Evolutionary conservation across 2,329 filamentous ascomycete species (phyloP), one percentile per base, ranked within the genome.

Genomic region (Cordyceps sp.): DNA sequence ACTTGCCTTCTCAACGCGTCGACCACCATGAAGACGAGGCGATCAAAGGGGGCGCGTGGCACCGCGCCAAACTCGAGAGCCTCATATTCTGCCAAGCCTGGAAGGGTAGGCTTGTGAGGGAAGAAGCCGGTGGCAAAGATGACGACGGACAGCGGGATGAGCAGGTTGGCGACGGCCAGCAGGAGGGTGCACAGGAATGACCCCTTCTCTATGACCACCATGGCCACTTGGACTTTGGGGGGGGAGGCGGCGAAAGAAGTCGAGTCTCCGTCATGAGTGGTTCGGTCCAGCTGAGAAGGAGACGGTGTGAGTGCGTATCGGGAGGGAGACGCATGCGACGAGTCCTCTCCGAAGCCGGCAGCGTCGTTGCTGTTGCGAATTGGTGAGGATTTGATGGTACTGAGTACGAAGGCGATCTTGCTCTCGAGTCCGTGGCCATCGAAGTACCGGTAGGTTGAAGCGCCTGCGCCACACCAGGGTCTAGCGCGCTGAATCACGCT

Each of bases 11-110:
- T 70, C 52, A 98, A 56, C 17, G 90, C 88, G 67, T 98, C 90
- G 19, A 98, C 80, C 6, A 98, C 85, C 88, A 98, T 96, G 53
- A 98, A 94, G 33, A 98, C 65, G 33, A 96, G 63, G 46, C 78
- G 85, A 54, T 96, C 75, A 53, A 98, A 98, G 0, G 79, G 74
- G 22, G 81, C 68, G 30, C 64, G 55, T 4, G 79, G 74, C 6
- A 65, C 65, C 29, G 56, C 46, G 15, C 61, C 73, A 58, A 68
- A 64, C 29, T 62, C 57, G 19, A 69, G 49, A 31, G 66, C 47
- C 39, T 72, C 66, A 53, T 76, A 80, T 39, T 68, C 61, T 9
- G 90, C 86, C 29, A 93, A 61, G 4, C 90, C 90, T 10, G 86
- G 75, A 30, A 98, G 66, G 42, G 93, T 79, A 3, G 90, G 85